Conservation (phyloP, 2,329 filamentous ascomycete species). For the Gnomoniopsis smithogilvyi region DNA sequence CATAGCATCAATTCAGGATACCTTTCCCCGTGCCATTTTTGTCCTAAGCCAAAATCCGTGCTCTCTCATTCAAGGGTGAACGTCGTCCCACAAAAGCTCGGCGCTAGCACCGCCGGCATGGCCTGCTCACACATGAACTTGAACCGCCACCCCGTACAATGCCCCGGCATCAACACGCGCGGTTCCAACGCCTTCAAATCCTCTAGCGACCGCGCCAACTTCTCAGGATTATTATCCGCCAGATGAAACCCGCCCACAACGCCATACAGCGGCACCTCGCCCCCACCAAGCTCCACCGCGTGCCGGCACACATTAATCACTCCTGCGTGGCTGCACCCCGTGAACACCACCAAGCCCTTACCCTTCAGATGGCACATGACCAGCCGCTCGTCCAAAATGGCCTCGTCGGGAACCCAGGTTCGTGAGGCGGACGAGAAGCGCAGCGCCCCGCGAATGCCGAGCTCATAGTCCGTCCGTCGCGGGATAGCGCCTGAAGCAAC, state of each 20-base stretch:
- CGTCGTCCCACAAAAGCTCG: constrained; percentile 46
- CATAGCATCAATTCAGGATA: not conserved
- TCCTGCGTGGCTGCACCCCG: constrained; percentile 53
- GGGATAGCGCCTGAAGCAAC: constrained; percentile 53
- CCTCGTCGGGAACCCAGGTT: constrained; percentile 45
- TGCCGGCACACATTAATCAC: constrained; percentile 49
- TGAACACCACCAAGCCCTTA: constrained; percentile 52
- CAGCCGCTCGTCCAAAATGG: constrained; percentile 50
- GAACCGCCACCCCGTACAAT: constrained; percentile 54
- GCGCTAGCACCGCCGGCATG: constrained; percentile 47
- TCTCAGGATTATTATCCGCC: constrained; percentile 39
- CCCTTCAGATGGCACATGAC: constrained; percentile 51
- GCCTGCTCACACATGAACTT: constrained; percentile 49
- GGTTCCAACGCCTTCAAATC: constrained; percentile 46
- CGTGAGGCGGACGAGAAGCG: constrained; percentile 35
- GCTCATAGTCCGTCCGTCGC: constrained; percentile 45
- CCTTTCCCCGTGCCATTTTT: not conserved
- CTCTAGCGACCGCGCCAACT: constrained; percentile 41
- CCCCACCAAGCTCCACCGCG: constrained; percentile 35
- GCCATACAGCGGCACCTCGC: constrained; percentile 39
- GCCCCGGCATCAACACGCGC: constrained; percentile 48
- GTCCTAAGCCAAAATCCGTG: not conserved
- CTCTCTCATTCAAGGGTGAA: constrained; percentile 18
- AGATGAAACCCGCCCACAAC: constrained; percentile 54
- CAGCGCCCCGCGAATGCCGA: constrained; percentile 41